Evolutionary conservation across 139 green algal species (phyloP), one percentile per base, ranked within the genome.

Genomic region (Raphidocelis subcapitata): DNA sequence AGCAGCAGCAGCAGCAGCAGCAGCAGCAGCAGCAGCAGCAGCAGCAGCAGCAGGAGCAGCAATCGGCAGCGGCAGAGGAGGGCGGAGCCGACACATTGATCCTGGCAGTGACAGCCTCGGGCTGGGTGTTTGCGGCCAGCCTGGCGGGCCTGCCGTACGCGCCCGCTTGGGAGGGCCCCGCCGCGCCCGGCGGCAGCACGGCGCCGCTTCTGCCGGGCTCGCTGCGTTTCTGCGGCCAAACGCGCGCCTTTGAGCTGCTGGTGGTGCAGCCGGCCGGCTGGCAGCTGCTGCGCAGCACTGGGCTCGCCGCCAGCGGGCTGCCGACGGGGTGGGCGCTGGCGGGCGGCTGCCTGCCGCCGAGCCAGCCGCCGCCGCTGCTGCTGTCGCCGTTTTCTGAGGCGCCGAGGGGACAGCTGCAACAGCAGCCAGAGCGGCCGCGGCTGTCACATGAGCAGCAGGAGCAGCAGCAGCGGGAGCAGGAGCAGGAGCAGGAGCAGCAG

Each of bases 101-200:
- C 60, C 61, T 77, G 46, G 23, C 24, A 10, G 70, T 77, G 2
- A 77, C 31, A 12, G 28, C 32, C 23, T 70, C 46, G 3, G 70
- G 70, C 5, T 21, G 23, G 24, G 64, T 77, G 70, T 77, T 64
- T 70, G 61, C 33, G 18, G 70, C 41, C 14, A 77, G 70, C 49
- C 32, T 77, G 61, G 31, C 23, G 0, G 70, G 69, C 31, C 57
- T 5, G 21, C 57, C 56, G 3, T 24, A 47, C 2, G 14, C 15
- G 23, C 35, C 67, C 44, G 69, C 67, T 44, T 31, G 57, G 33
- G 18, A 16, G 41, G 31, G 3, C 35, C 5, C 26, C 2, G 37
- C 15, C 5, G 37, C 35, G 4, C 20, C 20, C 1, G 37, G 68
- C 35, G 62, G 33, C 14, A 55, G 52, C 67, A 74, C 60, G 5